Evolutionary conservation across 202 grass and related monocot genomes (phyloP).

Genomic region (Cymbopogon flexuosus): DNA sequence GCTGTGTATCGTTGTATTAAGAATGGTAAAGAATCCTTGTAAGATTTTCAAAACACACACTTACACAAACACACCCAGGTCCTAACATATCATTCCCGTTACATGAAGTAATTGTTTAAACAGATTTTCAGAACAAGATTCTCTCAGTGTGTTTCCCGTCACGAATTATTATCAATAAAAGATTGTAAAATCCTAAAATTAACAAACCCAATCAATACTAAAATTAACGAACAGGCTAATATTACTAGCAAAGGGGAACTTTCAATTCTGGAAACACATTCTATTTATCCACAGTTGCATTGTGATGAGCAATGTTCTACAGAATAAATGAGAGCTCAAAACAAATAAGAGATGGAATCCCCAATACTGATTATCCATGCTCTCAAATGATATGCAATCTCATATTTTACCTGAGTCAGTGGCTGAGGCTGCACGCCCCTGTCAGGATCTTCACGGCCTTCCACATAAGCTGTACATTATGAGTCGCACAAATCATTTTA

Average conservation of each 20-base stretch:
- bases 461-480: constrained; percentile 66
- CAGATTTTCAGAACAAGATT: background rate
- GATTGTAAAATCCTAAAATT: background rate
- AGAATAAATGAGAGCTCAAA: background rate
- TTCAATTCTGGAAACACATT: background rate
- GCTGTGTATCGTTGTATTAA: background rate
- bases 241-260: background rate
- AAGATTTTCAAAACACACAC: background rate
- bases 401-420: constrained; percentile 62
- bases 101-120: background rate
- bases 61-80: background rate
- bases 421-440: constrained; percentile 47
- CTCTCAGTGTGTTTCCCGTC: background rate
- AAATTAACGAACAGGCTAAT: background rate
- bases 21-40: background rate
- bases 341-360: background rate
- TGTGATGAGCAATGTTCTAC: background rate
- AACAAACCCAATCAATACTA: background rate
- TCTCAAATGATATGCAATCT: constrained; percentile 1
- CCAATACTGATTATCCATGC: background rate
- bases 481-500: constrained; percentile 1
- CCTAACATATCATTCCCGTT: background rate
- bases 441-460: constrained; percentile 72
- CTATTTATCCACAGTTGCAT: background rate
- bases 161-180: background rate